Evolutionary conservation across 2,329 filamentous ascomycete species (phyloP).

Genomic region (Magnaporthales sp.): DNA sequence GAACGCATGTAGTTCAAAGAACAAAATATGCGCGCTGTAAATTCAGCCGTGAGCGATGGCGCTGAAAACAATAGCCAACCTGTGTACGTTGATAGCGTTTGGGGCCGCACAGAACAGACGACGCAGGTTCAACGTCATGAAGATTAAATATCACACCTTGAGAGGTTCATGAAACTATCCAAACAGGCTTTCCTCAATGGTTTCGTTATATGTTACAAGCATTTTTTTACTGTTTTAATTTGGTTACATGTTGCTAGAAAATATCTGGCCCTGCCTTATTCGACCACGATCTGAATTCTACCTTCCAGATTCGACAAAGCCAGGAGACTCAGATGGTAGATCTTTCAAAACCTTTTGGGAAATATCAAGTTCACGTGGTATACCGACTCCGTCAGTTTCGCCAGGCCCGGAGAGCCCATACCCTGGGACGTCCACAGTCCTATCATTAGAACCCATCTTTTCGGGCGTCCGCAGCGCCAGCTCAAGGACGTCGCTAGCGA

Average conservation of each 20-base stretch:
- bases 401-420: background rate
- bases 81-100: too few relatives aligned
- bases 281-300: too few relatives aligned
- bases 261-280: too few relatives aligned
- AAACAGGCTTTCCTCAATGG: too few relatives aligned
- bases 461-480: background rate
- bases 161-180: too few relatives aligned
- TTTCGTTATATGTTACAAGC: too few relatives aligned
- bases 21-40: constrained; percentile 33
- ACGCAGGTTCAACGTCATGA: too few relatives aligned
- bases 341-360: background rate
- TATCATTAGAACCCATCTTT: background rate
- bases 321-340: constrained; percentile 14
- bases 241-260: too few relatives aligned
- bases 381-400: background rate
- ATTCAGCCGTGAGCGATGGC: constrained; percentile 33
- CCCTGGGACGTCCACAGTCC: background rate
- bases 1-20: constrained; percentile 27
- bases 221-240: too few relatives aligned
- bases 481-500: background rate
- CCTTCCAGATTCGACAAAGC: too few relatives aligned
- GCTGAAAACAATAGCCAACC: constrained; percentile 32
- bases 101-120: too few relatives aligned
- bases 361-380: background rate
- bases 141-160: too few relatives aligned